phyloP scores from a whole-genome alignment of 345 rosid genomes.

The Gynandropsis gynandra region DNA sequence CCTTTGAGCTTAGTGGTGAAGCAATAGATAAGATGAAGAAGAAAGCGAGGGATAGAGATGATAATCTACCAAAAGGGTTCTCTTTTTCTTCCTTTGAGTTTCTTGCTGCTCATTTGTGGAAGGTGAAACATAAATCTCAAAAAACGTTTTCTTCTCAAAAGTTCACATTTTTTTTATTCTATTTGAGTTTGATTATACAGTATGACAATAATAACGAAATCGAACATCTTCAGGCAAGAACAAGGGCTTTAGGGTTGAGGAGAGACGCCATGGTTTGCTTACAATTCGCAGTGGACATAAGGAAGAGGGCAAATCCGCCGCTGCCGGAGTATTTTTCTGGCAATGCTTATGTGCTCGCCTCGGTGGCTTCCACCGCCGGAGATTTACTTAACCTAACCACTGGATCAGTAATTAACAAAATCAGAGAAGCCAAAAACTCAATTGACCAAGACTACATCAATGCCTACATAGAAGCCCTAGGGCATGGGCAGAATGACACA shows the following conservation, averaged over 20 bases:
- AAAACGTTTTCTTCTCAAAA: not conserved
- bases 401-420: slow-evolving; percentile 34
- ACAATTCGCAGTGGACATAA: slow-evolving; percentile 59
- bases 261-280: slow-evolving; percentile 52
- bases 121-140: slow-evolving; percentile 28
- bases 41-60: slow-evolving; percentile 18
- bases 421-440: slow-evolving; percentile 51
- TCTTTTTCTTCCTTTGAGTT: slow-evolving; percentile 51
- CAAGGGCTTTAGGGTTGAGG: slow-evolving; percentile 34
- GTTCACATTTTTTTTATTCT: no score
- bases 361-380: slow-evolving; percentile 40
- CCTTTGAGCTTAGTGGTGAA: slow-evolving; percentile 38
- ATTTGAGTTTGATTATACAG: no score
- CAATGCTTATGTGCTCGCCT: slow-evolving; percentile 58
- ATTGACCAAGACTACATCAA: slow-evolving; percentile 39
- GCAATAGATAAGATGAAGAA: slow-evolving; percentile 41
- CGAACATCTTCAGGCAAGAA: slow-evolving; percentile 42
- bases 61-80: slow-evolving; percentile 23
- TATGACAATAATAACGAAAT: not conserved
- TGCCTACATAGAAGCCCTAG: slow-evolving; percentile 49
- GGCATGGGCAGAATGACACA: slow-evolving; percentile 27
- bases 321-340: slow-evolving; percentile 49
- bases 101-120: slow-evolving; percentile 65
- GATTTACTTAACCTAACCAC: slow-evolving; percentile 38
- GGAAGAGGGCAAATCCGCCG: slow-evolving; percentile 41